These are phyloP conservation scores for Pseudocercospora fijiensis DNA, from an alignment of 2,329 filamentous ascomycete genomes.

Conservation along the genomic window DNA sequence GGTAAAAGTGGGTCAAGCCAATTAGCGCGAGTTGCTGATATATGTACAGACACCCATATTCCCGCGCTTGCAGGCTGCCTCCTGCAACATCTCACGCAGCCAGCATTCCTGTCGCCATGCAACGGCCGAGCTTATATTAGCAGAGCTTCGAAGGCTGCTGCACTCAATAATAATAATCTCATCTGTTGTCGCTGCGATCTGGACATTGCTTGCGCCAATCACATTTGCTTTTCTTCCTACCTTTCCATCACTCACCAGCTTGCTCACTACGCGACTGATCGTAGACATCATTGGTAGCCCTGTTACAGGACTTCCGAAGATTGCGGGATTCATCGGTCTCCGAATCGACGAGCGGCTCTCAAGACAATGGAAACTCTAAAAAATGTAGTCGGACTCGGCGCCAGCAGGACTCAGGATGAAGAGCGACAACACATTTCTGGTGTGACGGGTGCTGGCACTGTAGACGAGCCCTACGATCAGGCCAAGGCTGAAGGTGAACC, in stretches of 20 bases:
- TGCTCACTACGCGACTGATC: neutral
- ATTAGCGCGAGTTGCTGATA: no score
- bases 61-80: neutral
- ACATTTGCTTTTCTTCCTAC: neutral
- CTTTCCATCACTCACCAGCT: neutral
- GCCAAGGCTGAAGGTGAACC: constrained; percentile 13
- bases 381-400: constrained; percentile 11
- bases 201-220: constrained; percentile 1
- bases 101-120: constrained; percentile 3
- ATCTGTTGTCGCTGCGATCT: neutral
- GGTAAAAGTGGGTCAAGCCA: no score
- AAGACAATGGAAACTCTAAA: constrained; percentile 18
- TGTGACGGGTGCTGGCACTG: constrained; percentile 15
- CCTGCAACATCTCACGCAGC: neutral
- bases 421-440: constrained; percentile 12
- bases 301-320: neutral
- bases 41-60: no score
- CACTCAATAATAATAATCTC: neutral
- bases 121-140: constrained; percentile 7
- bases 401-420: constrained; percentile 6
- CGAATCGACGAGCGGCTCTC: neutral
- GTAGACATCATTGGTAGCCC: neutral
- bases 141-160: constrained; percentile 8
- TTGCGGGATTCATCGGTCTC: neutral
- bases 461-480: constrained; percentile 15